Evolutionary conservation across 257 asterid genomes (phyloP), one percentile per base, ranked within the genome.

Genomic region (Catharanthus roseus): DNA sequence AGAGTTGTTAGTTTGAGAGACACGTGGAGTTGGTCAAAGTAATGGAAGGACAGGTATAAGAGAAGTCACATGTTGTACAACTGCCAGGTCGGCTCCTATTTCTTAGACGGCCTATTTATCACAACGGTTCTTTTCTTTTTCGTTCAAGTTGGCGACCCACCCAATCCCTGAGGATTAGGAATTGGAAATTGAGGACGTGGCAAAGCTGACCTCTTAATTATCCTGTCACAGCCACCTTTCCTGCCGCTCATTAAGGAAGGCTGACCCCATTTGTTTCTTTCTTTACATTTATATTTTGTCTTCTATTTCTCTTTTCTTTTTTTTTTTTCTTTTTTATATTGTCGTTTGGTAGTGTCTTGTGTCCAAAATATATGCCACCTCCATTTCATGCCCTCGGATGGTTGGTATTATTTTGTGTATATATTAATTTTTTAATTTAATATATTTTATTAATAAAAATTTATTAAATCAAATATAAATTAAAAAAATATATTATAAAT

Each of bases 51-150:
- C 10, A 0, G 67, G 28, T 34, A 18, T 61, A 33, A 61, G 67
- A 61, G 67, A 61, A 34, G 28, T 61, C 67, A 61, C 47, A 3
- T 34, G 67, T 34, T 11, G 26, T 31, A 33, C 65, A 60, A 60
- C 65, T 60, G 65, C 65, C 67, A 62, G 67, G 67, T 62, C 47
- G 67, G 67, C 67, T n/a, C n/a, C n/a, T 38, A 62, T 62, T 62
- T 19, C 10, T 33, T 62, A 39, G 67, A 62, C 67, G 45, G 67
- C 65, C 65, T 5, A 62, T 62, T 62, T 34, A 21, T 62, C 67
- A 62, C 67, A 62, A 29, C 15, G 45, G 8, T 38, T 19, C 47
- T 11, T 9, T 9, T 34, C 28, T n/a, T 11, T 9, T 9, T 34
- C 28, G 26, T 16, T 31, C 67, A 62, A 34, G 67, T 62, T 62